Conservation (phyloP, 495 filamentous ascomycete genomes). For the Corynascus novoguineensis region DNA sequence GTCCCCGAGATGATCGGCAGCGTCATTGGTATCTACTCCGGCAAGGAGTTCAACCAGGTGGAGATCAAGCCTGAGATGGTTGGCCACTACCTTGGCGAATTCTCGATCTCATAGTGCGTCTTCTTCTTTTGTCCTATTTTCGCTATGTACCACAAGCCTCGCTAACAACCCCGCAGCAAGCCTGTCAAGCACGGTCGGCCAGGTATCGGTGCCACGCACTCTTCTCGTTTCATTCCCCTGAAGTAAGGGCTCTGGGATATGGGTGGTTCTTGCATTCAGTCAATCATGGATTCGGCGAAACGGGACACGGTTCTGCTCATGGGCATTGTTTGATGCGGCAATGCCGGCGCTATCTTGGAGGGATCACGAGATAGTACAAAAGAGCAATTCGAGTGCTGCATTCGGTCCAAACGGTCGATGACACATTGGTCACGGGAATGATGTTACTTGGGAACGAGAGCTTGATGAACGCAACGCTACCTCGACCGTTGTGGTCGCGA, state of each 20-base stretch:
- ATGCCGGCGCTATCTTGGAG: conserved; percentile 30
- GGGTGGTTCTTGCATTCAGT: conserved; percentile 40
- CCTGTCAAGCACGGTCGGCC: conserved; percentile 99
- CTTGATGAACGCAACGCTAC: background rate
- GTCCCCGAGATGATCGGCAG: conserved; percentile 99
- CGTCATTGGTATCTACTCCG: conserved; percentile 98
- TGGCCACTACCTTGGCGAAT: conserved; percentile 97
- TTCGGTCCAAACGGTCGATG: conserved; percentile 13
- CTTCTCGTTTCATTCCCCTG: conserved; percentile 99
- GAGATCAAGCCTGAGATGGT: conserved; percentile 99
- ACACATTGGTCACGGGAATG: background rate
- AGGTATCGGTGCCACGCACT: conserved; percentile 99
- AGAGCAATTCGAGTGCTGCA: conserved; percentile 27
- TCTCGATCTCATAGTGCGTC: conserved; percentile 98
- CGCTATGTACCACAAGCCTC: conserved; percentile 3
- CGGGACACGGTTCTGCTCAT: conserved; percentile 35
- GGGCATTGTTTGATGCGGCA: conserved; percentile 27
- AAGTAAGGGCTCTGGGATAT: conserved; percentile 63
- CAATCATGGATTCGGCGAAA: conserved; percentile 40
- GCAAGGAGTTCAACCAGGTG: conserved; percentile 99
- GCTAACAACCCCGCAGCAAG: conserved; percentile 62
- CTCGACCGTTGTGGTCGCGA: background rate
- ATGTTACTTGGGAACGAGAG: background rate
- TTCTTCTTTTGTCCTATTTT: background rate
- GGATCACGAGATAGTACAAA: conserved; percentile 31